Evolutionary conservation across 2,329 filamentous ascomycete genomes (phyloP).

Genomic region (Bimuria novae-zelandiae): DNA sequence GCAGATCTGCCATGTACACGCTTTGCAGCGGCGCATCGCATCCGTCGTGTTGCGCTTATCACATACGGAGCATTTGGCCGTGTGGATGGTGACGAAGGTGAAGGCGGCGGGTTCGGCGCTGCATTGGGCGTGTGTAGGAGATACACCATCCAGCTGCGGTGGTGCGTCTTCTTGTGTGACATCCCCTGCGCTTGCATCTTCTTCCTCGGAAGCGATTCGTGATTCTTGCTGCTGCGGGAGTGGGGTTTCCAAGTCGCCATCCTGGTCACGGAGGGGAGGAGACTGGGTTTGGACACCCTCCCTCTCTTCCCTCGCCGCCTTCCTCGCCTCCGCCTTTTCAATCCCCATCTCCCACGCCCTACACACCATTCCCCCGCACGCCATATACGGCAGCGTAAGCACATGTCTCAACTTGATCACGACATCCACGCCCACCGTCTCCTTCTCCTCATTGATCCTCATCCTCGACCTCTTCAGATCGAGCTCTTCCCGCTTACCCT

Average conservation of each 20-base stretch:
- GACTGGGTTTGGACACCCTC: not conserved
- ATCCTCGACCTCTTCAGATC: constrained; percentile 10
- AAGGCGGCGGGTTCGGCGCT: constrained; percentile 27
- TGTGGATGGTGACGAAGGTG: constrained; percentile 32
- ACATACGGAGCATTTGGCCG: constrained; percentile 45
- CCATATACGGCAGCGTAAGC: constrained; percentile 27
- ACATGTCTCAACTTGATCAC: constrained; percentile 21
- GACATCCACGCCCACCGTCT: constrained; percentile 13
- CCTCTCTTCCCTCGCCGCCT: not conserved
- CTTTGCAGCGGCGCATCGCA: constrained; percentile 37
- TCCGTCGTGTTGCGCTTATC: constrained; percentile 36
- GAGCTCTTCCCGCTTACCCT: not conserved
- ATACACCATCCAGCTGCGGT: not conserved
- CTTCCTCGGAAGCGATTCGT: not conserved
- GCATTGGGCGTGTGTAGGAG: constrained; percentile 16
- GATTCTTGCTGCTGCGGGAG: not conserved
- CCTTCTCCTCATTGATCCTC: constrained; percentile 11
- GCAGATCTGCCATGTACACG: constrained; percentile 43
- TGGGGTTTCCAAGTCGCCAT: not conserved
- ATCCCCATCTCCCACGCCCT: constrained; percentile 27
- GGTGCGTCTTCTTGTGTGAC: not conserved
- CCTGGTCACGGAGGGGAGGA: too few species aligned
- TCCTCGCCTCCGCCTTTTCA: constrained; percentile 16
- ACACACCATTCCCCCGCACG: constrained; percentile 16
- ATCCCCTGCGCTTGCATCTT: not conserved